Base-by-base conservation (phyloP, 2,329 filamentous ascomycete genomes). In the Aspergillus japonicus region DNA sequence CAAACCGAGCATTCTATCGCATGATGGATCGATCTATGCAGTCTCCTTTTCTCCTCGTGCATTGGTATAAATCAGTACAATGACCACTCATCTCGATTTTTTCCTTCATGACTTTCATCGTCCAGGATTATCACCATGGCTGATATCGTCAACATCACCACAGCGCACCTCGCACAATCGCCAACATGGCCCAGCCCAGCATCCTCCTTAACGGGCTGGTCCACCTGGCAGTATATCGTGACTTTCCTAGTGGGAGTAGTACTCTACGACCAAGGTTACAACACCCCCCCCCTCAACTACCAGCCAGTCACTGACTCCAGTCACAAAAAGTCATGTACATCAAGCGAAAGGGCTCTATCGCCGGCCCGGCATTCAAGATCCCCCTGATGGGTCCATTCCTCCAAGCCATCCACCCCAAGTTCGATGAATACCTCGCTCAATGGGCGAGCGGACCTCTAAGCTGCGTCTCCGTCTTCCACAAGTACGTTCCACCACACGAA, bases 381-480 rank as follows among this genome's bases (percentile, higher is more conserved):
- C 89, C 89, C 33, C 90, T 92, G 69, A 90, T 96, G 71, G 92
- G 92, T 5, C 92, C 92, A 7, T 96, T 96, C 74, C 81, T 96
- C 57, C 82, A 96, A 73, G 94, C 91, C 24, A 80, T 96, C 64
- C 85, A 96, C 74, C 92, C 92, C 50, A 91, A 91, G 70, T 96
- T 96, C 71, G 87, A 90, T 56, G 84, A 89, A 67, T 96, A 96
- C 77, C 82, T 91, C 70, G 86, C 82, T 60, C 95, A 96, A 81
- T 96, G 92, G 92, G 75, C 82, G 63, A 95, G 90, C 72, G 92
- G 90, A n/a, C 87, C 89, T 52, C 83, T 96, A 60, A 96, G 91
- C 81, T 96, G 92, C 72, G 92, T 96, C 62, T 96, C 92, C 2
- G 90, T 96, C 68, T 96, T 96, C 80, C 92, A 96, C 85, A 96